A percentile compares a stretch with the other conserved stretches of the same genome.
Conservation (phyloP, 1,139 yeast genomes). For the Kodamaea anthophila region DNA sequence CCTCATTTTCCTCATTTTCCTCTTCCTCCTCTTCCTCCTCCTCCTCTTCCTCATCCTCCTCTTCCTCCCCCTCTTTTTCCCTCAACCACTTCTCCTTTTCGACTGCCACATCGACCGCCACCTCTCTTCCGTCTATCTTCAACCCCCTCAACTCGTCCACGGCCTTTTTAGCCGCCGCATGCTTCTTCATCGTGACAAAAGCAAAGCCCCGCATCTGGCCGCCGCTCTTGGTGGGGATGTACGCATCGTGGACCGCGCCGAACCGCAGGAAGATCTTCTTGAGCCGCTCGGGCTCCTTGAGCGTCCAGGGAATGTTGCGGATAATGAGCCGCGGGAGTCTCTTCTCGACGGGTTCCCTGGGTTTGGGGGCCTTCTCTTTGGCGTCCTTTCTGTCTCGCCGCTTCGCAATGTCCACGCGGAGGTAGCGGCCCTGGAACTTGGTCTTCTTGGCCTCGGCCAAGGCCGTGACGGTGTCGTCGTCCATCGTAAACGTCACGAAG, state of each 20-base stretch:
- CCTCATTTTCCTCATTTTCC: slow-evolving; percentile 31
- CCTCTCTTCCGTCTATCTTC: slow-evolving; percentile 84
- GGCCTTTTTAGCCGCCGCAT: slow-evolving; percentile 73
- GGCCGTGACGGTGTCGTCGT: slow-evolving; percentile 80
- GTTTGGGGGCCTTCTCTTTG: slow-evolving; percentile 9
- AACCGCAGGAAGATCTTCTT: slow-evolving; percentile 65
- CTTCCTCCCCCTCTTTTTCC: slow-evolving; percentile 26
- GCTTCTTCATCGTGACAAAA: slow-evolving; percentile 83
- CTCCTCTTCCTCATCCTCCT: slow-evolving; percentile 21
- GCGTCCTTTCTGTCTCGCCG: slow-evolving; percentile 73
- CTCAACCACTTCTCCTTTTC: slow-evolving; percentile 79
- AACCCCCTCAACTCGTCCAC: slow-evolving; percentile 67
- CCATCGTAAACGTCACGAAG: slow-evolving; percentile 81
- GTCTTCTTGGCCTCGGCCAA: slow-evolving; percentile 58
- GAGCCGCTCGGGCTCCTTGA: slow-evolving; percentile 68
- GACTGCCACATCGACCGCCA: slow-evolving; percentile 90
- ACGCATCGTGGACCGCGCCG: slow-evolving; percentile 87
- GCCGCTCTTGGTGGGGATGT: slow-evolving; percentile 80
- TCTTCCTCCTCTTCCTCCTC: slow-evolving; percentile 25
- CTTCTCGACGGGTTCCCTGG: slow-evolving; percentile 39
- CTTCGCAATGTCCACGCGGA: slow-evolving; percentile 84
- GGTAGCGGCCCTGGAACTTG: slow-evolving; percentile 58
- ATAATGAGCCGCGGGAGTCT: slow-evolving; percentile 80
- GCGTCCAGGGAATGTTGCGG: slow-evolving; percentile 94
- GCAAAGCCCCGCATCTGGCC: slow-evolving; percentile 95